Base-by-base conservation (phyloP, 202 grass and related monocot species). In the Brachypodium distachyon region DNA sequence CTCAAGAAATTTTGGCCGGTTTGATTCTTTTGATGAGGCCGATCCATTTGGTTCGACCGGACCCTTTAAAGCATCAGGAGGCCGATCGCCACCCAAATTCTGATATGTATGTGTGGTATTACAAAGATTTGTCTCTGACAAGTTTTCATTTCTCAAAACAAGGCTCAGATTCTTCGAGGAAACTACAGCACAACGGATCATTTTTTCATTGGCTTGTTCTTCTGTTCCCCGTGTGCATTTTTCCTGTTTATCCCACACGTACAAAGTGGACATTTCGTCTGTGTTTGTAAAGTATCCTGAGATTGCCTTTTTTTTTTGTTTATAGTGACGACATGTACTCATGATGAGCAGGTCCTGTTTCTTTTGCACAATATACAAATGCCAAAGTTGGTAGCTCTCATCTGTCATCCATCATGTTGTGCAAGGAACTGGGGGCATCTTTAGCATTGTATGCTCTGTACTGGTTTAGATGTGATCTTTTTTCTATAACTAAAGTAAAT, bases 1-100 rank as follows among this genome's bases (percentile, higher is more conserved):
- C 81, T 81, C 80, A 3, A 80, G 38, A 64, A 83, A 96, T 81
- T 82, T 86, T 12, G 89, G 89, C 36, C 89, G 82, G n/a, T 99
- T 99, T 18, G 96, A 99, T 67, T 99, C 92, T 38, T 99, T 99
- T 50, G 96, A 99, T 79, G 96, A 99, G 25, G 73, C 89, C 0
- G 96, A 99, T 46, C 96, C 96, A 3, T 99, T 99, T 31, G 92
- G 96, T 71, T 90, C 96, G 9, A 92, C 85, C n/a, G 96, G 80
- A 33, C 96, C 96, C 33, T 99, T 99, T 21, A 99, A 93, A 67
- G 89, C 96, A 69, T 96, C 96, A 18, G 87, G 83, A 48, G 82
- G 65, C 43, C 70, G 79, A 46, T 95, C 89, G 25, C 84, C 86
- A 12, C 61, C 84, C n/a, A 88, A 88, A 40, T 91, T 94, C 79